These are phyloP conservation scores for Coemansia sp. DNA, from an alignment of 192 early-diverging fungal genomes.

Conservation along the genomic window DNA sequence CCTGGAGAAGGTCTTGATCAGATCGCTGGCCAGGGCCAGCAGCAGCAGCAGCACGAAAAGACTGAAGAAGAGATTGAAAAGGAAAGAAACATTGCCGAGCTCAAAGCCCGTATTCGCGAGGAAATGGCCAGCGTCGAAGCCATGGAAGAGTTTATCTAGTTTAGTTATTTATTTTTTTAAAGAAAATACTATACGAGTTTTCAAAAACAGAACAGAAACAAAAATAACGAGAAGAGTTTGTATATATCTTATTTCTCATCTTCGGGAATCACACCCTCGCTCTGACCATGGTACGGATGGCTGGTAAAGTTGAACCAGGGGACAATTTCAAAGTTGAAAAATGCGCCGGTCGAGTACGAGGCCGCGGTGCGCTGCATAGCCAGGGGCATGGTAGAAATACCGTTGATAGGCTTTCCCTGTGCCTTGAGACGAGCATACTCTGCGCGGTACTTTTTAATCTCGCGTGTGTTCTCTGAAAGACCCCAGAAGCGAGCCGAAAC, in stretches of 20 bases:
- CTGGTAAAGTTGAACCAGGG: conserved; percentile 80
- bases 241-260: conserved; percentile 21
- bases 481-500: conserved; percentile 85
- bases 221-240: background rate
- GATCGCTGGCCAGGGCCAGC: conserved; percentile 60
- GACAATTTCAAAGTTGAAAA: conserved; percentile 65
- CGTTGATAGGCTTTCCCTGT: conserved; percentile 70
- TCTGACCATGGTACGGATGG: conserved; percentile 70
- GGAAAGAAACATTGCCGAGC: conserved; percentile 37
- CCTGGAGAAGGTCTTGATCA: conserved; percentile 69
- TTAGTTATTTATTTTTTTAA: conserved; percentile 12
- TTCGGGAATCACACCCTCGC: conserved; percentile 50
- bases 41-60: conserved; percentile 14
- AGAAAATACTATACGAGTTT: background rate
- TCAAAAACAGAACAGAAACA: background rate
- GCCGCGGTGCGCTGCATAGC: conserved; percentile 63
- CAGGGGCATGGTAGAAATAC: conserved; percentile 57
- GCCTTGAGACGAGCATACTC: conserved; percentile 65
- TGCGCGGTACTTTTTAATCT: conserved; percentile 65
- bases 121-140: conserved; percentile 50
- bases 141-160: conserved; percentile 51
- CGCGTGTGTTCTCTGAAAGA: conserved; percentile 80
- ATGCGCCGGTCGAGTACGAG: conserved; percentile 65
- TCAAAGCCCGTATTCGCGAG: conserved; percentile 48
- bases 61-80: conserved; percentile 13